These are phyloP conservation scores for Barnettozyma vustinii DNA, from an alignment of 805 yeast species.

Conservation along the genomic window DNA sequence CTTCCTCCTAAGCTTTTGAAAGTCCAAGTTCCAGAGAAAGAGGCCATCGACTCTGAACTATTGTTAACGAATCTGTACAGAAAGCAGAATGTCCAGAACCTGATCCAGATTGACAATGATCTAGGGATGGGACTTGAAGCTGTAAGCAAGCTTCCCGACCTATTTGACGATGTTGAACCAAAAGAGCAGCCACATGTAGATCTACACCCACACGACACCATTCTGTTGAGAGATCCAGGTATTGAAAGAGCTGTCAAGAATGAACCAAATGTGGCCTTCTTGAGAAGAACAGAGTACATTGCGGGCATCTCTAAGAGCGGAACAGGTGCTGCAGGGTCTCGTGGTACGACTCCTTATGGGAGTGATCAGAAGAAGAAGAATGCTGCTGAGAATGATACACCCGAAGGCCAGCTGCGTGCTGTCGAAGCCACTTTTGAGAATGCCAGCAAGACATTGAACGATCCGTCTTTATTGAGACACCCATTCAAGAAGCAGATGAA, in stretches of 20 bases:
- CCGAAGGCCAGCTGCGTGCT: slow-evolving; percentile 56
- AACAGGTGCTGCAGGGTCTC: slow-evolving; percentile 16
- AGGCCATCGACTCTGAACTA: slow-evolving; percentile 43
- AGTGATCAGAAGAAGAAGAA: background rate
- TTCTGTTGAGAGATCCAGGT: slow-evolving; percentile 76
- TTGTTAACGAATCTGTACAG: slow-evolving; percentile 69
- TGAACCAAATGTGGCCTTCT: slow-evolving; percentile 56
- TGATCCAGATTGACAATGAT: slow-evolving; percentile 54
- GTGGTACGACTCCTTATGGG: slow-evolving; percentile 14
- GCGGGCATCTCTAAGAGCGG: slow-evolving; percentile 27
- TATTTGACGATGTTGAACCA: slow-evolving; percentile 44
- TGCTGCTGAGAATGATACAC: slow-evolving; percentile 34
- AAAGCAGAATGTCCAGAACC: slow-evolving; percentile 56
- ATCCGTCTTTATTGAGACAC: slow-evolving; percentile 50
- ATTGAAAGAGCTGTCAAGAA: slow-evolving; percentile 30
- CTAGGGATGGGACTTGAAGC: slow-evolving; percentile 73
- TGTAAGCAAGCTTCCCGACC: slow-evolving; percentile 55
- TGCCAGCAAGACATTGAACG: slow-evolving; percentile 43
- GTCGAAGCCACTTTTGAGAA: slow-evolving; percentile 77
- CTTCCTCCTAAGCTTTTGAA: slow-evolving; percentile 81
- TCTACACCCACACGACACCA: slow-evolving; percentile 74
- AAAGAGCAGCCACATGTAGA: slow-evolving; percentile 27
- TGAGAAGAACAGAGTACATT: slow-evolving; percentile 89
- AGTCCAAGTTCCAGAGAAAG: slow-evolving; percentile 36
- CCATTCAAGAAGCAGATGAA: slow-evolving; percentile 70